phyloP scores from a whole-genome alignment of 148 eudicot genomes.

The Camellia japonica region DNA sequence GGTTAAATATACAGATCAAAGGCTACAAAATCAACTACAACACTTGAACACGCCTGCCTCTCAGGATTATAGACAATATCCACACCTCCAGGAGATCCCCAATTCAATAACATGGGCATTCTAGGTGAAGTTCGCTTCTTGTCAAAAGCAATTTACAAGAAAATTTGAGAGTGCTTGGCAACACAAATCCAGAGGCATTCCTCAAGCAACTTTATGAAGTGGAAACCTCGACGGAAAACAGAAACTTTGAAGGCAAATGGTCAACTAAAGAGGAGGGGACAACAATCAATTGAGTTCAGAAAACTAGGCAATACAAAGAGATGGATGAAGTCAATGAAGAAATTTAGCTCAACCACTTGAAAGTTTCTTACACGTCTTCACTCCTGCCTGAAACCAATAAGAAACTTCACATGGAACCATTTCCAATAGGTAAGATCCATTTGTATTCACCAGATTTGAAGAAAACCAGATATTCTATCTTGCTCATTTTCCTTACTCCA shows the following conservation, averaged over 20 bases:
- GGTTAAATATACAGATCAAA: constrained; percentile 5
- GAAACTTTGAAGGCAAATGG: constrained; percentile 8
- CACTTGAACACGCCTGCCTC: not conserved
- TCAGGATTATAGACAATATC: constrained; percentile 9
- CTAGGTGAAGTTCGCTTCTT: constrained; percentile 11
- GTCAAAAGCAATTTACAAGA: constrained; percentile 5
- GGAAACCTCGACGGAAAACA: not conserved
- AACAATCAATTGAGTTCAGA: not conserved
- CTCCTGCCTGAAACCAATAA: not conserved
- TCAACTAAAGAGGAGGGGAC: not conserved
- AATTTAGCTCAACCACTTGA: not conserved
- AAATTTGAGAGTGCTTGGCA: constrained; percentile 1
- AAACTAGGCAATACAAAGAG: constrained; percentile 1
- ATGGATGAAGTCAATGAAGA: not conserved
- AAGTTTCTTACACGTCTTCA: not conserved
- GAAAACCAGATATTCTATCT: not conserved
- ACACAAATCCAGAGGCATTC: not conserved
- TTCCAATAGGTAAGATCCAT: not conserved
- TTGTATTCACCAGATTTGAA: constrained; percentile 12
- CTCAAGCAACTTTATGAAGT: constrained; percentile 1
- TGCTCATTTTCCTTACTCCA: constrained; percentile 3
- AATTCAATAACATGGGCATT: not conserved
- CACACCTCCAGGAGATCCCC: constrained; percentile 2
- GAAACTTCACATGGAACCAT: constrained; percentile 8
- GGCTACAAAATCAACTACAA: not conserved